A percentile compares a stretch with the other conserved stretches of the same genome.
Evolutionary conservation across 108 stramenopile genomes (phyloP).

Genomic region (Skeletonema menzelii): DNA sequence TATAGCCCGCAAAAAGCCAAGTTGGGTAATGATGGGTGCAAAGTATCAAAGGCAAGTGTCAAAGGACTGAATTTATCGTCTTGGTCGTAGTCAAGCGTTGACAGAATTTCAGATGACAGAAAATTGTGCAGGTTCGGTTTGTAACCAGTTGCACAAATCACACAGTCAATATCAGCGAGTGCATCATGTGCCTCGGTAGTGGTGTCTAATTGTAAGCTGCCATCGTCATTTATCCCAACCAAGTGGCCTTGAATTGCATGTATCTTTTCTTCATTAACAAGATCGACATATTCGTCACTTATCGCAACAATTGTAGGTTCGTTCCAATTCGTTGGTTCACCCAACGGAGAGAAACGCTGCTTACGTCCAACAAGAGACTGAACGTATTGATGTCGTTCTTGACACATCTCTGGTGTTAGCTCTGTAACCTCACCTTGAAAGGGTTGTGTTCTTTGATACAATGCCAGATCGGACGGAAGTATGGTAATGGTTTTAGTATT

Average conservation of each 20-base stretch:
- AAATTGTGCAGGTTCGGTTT: conserved; percentile 39
- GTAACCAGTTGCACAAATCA: conserved; percentile 67
- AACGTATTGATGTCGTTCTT: conserved; percentile 35
- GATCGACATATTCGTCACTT: conserved; percentile 64
- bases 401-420: conserved; percentile 40
- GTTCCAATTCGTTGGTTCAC: conserved; percentile 52
- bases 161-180: conserved; percentile 42
- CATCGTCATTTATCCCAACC: conserved; percentile 44
- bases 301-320: conserved; percentile 59
- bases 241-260: conserved; percentile 54
- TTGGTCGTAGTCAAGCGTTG: conserved; percentile 53
- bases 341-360: conserved; percentile 47
- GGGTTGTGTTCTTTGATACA: conserved; percentile 53
- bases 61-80: conserved; percentile 51
- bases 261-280: conserved; percentile 51
- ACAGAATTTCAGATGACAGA: conserved; percentile 44
- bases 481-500: conserved; percentile 12
- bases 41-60: conserved; percentile 51
- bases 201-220: conserved; percentile 10
- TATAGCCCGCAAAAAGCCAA: conserved; percentile 73
- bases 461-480: conserved; percentile 59
- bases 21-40: conserved; percentile 61
- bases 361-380: conserved; percentile 45
- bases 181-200: background rate
- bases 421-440: conserved; percentile 32